Evolutionary conservation across 768 basidiomycete species (phyloP), one percentile per base, ranked within the genome.

Genomic region (Boletellus emodensis): DNA sequence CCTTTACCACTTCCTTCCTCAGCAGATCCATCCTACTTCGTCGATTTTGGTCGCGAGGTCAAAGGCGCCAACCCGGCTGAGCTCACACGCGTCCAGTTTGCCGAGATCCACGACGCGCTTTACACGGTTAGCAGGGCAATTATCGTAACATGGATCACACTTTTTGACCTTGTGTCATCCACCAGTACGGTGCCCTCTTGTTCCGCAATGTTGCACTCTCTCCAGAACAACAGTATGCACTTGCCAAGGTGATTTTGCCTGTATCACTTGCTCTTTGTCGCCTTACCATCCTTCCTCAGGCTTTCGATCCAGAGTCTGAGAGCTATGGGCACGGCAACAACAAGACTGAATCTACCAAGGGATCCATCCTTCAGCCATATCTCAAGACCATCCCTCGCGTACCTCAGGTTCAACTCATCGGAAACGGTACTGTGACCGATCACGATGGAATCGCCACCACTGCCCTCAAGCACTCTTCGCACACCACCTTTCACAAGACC

Each of bases 331-430:
- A 94, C 60, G 90, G 91, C 3, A 91, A 91, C 68, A 90, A 90
- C 74, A 90, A 90, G 75, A 90, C 87, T 0, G 79, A 83, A 48
- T 70, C 72, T 39, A 82, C 83, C 17, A 79, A 77, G 60, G 85
- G 85, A 60, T 92, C 90, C 4, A 86, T 94, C 59, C 81, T 93
- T 13, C 90, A 92, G 62, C 88, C 90, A 0, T 88, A 93, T 64
- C 80, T 94, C 60, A 94, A 92, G 75, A 93, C 89, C 35, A 90
- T 95, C 53, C 90, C 93, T 1, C 79, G 85, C 20, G 83, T 87
- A 1, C 89, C 90, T 1, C 89, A 94, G 62, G 93, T 95, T 1
- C 93, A 95, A 64, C 82, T 94, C 47, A 94, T 94, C 62, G 92
- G 92, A 7, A 93, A 94, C 61, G 92, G 93, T 8, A 79, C 71